Conservation (phyloP, 768 basidiomycete species). For the Paxillus rubicundulus region DNA sequence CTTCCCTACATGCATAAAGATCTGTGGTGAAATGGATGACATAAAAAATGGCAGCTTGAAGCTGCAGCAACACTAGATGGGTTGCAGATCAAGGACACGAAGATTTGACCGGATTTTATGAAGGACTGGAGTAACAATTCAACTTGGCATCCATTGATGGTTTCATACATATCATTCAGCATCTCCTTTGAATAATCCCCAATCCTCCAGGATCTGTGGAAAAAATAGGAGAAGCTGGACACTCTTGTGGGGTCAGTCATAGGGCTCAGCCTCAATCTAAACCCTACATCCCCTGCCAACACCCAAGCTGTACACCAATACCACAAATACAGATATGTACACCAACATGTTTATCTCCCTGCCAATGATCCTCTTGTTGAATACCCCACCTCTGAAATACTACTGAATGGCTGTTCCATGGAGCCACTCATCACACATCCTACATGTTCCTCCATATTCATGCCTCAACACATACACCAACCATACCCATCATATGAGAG, state of each 20-base stretch:
- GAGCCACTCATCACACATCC: constrained; percentile 54
- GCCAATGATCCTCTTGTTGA: constrained; percentile 70
- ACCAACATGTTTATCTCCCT: constrained; percentile 57
- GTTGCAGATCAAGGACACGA: too few relatives aligned
- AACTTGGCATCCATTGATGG: too few relatives aligned
- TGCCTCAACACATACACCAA: constrained; percentile 70
- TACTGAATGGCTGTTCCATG: constrained; percentile 60
- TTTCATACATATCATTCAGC: too few relatives aligned
- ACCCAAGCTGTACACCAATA: not conserved
- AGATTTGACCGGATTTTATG: too few relatives aligned
- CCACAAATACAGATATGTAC: not conserved
- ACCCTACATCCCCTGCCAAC: not conserved
- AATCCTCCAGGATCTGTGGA: too few relatives aligned
- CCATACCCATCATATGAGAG: constrained; percentile 73
- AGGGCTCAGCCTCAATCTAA: constrained; percentile 16
- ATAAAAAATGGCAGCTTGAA: too few relatives aligned
- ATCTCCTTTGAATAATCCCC: too few relatives aligned
- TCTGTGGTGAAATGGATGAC: too few relatives aligned
- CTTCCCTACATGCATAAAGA: too few relatives aligned
- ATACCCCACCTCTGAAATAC: constrained; percentile 60
- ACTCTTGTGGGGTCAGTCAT: constrained; percentile 23
- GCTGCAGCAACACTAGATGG: too few relatives aligned
- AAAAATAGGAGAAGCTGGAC: constrained; percentile 21
- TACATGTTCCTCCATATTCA: constrained; percentile 71
- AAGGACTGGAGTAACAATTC: too few relatives aligned